Percentiles rank a stretch among this genome's conserved stretches.
Evolutionary conservation across 2,329 filamentous ascomycete genomes (phyloP).

Genomic region (Calcarisporium arbuscula): DNA sequence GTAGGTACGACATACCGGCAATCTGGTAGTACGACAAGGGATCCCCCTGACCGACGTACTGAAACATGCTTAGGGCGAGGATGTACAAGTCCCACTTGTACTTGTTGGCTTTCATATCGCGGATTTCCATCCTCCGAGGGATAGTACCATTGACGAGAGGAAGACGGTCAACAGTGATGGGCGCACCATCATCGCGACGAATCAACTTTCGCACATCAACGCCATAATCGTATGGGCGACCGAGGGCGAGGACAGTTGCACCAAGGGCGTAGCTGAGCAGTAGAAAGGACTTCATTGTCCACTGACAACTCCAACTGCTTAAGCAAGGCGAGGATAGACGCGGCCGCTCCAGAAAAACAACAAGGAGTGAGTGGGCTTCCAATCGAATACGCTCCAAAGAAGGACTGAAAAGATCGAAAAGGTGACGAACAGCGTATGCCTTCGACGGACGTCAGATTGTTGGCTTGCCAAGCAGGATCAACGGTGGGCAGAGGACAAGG

Average conservation of each 20-base stretch:
- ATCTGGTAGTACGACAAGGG: conserved; percentile 73
- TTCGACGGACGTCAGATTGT: too few relatives aligned
- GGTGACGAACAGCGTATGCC: too few relatives aligned
- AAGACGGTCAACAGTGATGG: conserved; percentile 37
- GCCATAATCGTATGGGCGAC: conserved; percentile 45
- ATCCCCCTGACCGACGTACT: conserved; percentile 55
- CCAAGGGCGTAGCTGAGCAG: background rate
- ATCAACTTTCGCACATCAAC: conserved; percentile 32
- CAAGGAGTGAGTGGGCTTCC: too few relatives aligned
- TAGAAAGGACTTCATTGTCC: conserved; percentile 3
- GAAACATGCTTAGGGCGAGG: conserved; percentile 66
- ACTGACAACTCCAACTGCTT: too few relatives aligned
- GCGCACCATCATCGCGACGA: conserved; percentile 28
- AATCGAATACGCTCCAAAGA: too few relatives aligned
- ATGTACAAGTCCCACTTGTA: conserved; percentile 74
- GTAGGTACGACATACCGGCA: conserved; percentile 51
- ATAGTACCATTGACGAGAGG: conserved; percentile 33
- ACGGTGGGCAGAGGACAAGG: too few relatives aligned
- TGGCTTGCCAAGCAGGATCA: too few relatives aligned
- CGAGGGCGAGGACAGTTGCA: background rate
- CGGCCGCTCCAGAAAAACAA: too few relatives aligned
- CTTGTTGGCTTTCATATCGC: conserved; percentile 54
- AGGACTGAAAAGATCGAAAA: too few relatives aligned
- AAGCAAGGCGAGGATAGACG: too few relatives aligned
- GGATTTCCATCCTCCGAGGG: conserved; percentile 57